phyloP scores from a whole-genome alignment of 73 alveolate species.

The Paramecium caudatum region DNA sequence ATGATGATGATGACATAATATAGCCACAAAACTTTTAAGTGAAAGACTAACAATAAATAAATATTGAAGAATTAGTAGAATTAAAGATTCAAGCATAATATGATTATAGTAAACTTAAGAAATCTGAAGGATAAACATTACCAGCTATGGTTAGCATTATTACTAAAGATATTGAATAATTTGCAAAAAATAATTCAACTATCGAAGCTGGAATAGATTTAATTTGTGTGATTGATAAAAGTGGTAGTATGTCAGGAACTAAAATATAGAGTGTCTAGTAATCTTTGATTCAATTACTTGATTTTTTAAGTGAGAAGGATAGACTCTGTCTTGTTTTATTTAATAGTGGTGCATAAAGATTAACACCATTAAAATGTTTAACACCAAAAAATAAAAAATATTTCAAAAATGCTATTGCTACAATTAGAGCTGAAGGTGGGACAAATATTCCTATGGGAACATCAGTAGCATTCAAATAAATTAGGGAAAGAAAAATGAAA shows the following conservation, averaged over 20 bases:
- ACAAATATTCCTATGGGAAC: conserved; percentile 70
- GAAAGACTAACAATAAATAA: neutral
- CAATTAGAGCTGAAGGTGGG: conserved; percentile 61
- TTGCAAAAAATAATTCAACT: conserved; percentile 10
- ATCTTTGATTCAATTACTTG: conserved; percentile 50
- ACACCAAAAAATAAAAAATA: neutral
- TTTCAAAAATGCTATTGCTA: conserved; percentile 42
- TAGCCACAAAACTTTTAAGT: neutral
- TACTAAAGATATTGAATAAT: neutral
- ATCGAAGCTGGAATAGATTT: conserved; percentile 67
- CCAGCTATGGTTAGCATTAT: conserved; percentile 52
- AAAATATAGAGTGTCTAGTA: conserved; percentile 43
- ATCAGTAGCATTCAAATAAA: conserved; percentile 60
- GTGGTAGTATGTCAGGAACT: conserved; percentile 73
- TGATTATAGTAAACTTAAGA: conserved; percentile 25
- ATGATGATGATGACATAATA: conserved; percentile 27
- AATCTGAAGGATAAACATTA: neutral
- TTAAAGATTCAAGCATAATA: conserved; percentile 9
- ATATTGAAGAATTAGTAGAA: neutral
- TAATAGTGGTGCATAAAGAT: conserved; percentile 44
- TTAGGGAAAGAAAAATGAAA: conserved; percentile 46
- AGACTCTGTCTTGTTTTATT: conserved; percentile 67
- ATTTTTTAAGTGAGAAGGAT: conserved; percentile 70
- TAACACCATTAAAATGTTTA: conserved; percentile 42
- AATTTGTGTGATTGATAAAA: conserved; percentile 74